Evolutionary conservation across 495 filamentous ascomycete genomes (phyloP).

Genomic region (Lophiostoma macrostomum): DNA sequence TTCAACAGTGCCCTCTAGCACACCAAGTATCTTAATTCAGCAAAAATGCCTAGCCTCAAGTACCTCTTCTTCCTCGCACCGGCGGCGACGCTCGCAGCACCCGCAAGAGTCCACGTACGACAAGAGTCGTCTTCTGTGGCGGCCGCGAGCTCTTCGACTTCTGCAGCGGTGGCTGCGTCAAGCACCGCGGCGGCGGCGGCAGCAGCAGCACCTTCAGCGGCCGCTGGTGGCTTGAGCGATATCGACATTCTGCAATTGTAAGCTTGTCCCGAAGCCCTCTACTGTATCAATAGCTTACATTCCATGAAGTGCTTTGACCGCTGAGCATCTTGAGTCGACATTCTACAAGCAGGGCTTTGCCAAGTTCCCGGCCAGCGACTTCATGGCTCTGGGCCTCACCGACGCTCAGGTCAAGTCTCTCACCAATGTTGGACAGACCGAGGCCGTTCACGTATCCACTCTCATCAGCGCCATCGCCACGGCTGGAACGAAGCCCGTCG

Average conservation of each 20-base stretch:
- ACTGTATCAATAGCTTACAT: conserved; percentile 22
- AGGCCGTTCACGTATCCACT: conserved; percentile 56
- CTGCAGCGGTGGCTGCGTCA: conserved; percentile 9
- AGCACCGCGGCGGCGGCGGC: conserved; percentile 3
- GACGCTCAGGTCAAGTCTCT: conserved; percentile 50
- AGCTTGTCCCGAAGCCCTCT: too few species aligned
- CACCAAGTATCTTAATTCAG: conserved; percentile 19
- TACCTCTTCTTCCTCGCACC: conserved; percentile 27
- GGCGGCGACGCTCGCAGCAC: conserved; percentile 15
- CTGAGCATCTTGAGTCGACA: conserved; percentile 60
- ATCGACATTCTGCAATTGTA: conserved; percentile 72
- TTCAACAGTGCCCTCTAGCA: not conserved
- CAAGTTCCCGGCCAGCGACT: conserved; percentile 58
- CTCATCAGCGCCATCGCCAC: conserved; percentile 54
- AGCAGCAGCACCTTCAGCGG: conserved; percentile 27
- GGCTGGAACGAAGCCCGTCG: conserved; percentile 54
- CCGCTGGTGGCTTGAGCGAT: conserved; percentile 54
- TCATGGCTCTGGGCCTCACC: conserved; percentile 53
- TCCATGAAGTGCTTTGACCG: conserved; percentile 54
- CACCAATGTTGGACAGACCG: conserved; percentile 51
- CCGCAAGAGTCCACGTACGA: conserved; percentile 8
- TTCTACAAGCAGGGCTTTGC: conserved; percentile 63
- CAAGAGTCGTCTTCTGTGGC: conserved; percentile 3
- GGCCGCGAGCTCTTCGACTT: not conserved
- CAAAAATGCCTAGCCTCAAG: conserved; percentile 34